A percentile compares a stretch with the other conserved stretches of the same genome.
phyloP scores from a whole-genome alignment of 306 rosid genomes.

The Malus asiatica region DNA sequence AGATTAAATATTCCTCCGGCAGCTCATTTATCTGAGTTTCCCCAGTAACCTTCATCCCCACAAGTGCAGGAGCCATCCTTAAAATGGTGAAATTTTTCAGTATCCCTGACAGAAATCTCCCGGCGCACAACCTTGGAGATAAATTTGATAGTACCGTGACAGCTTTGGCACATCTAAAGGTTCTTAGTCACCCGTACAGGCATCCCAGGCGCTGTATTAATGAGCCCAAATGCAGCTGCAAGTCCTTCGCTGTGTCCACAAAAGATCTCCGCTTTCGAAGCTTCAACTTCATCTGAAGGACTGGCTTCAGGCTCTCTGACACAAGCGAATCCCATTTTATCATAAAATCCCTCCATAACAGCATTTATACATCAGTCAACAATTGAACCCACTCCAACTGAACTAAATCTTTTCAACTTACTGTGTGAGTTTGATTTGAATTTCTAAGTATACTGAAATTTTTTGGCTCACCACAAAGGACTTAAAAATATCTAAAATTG shows the following conservation, averaged over 20 bases:
- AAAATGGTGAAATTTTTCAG: slow-evolving; percentile 79
- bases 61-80: slow-evolving; percentile 85
- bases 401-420: no score
- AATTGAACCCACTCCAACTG: no score
- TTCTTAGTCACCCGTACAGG: slow-evolving; percentile 88
- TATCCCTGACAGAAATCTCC: slow-evolving; percentile 76
- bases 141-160: slow-evolving; percentile 63
- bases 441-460: no score
- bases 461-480: no score
- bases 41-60: slow-evolving; percentile 62
- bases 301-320: slow-evolving; percentile 28
- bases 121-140: slow-evolving; percentile 70
- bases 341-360: slow-evolving; percentile 58
- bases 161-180: slow-evolving; percentile 74
- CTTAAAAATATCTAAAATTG: no score
- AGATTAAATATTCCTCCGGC: slow-evolving; percentile 15
- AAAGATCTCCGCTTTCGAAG: slow-evolving; percentile 81
- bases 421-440: no score
- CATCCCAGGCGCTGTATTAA: slow-evolving; percentile 72
- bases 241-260: slow-evolving; percentile 92
- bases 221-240: slow-evolving; percentile 69
- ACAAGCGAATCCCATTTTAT: slow-evolving; percentile 56
- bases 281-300: slow-evolving; percentile 38
- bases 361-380: slow-evolving; percentile 18
- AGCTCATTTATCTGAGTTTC: slow-evolving; percentile 15